Base-by-base conservation (phyloP, 2,329 filamentous ascomycete species). In the Teratosphaeria epicoccoides region DNA sequence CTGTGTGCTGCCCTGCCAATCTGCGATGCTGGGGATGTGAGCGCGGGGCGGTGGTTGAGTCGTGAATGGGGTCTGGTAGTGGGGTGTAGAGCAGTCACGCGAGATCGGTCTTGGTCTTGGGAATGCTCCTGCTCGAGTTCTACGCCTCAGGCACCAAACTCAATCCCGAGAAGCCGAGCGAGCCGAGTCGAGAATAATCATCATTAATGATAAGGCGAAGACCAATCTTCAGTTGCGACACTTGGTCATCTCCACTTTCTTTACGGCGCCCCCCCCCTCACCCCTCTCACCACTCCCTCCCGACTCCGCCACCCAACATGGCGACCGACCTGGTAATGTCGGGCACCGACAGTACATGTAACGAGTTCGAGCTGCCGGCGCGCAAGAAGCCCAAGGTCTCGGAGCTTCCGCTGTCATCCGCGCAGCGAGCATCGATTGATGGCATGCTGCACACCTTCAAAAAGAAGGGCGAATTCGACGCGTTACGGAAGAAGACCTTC, bases 381-480 rank as follows among this genome's bases (percentile, higher is more conserved):
- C 72, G 73, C 59, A 78, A 76, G 60, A 85, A 81, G 62, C 80
- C 84, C 66, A 88, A 88, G 67, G 80, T 85, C 2, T 84, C 83
- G 0, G 87, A 91, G 60, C 75, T 91, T 17, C 87, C 87, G 1
- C 71, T 90, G 20, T 79, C 85, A 4, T 84, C 83, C 2, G 78
- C 81, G n/a, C 87, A 87, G 49, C 78, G 85, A 57, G 78, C 79
- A 1, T 82, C 84, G 1, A 88, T 91, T 52, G 86, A 90, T 60
- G 79, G 77, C 14, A 77, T 91, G 22, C 80, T 86, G n/a, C 83
- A 87, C 64, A 84, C 79, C 10, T 91, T 90, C 72, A 90, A 90
- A 70, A 91, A 90, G 71, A 88, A 88, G 68, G 87, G 87, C 55
- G 85, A 85, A 52, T 93, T 90, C 64, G 87, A 93, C 68, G 73